Base-by-base conservation (phyloP, 352 stramenopile genomes). In the Globisporangium rhizosaccharum region DNA sequence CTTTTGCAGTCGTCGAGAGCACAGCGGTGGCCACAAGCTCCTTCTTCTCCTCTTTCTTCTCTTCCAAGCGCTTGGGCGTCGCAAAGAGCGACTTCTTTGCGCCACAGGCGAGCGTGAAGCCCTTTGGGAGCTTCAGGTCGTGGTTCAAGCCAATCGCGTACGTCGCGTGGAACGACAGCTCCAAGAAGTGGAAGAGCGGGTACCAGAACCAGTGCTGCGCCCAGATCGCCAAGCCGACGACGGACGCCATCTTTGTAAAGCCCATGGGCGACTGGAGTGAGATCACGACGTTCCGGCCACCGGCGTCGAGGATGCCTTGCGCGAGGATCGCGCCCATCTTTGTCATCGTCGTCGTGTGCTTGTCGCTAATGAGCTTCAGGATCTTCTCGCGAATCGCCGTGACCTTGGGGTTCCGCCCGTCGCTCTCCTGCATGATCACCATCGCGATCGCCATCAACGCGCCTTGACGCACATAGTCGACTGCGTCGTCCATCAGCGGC, bases 181-280 rank as follows among this genome's bases (percentile, higher is more conserved):
- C 96, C 39, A 99, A 72, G 70, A 99, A 99, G 76, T 99, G 96
- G 79, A 98, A 97, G 56, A 99, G 87, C 39, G 97, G 97, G 75
- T 99, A 99, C 97, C 97, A 99, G 72, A 99, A 99, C 97, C 97
- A 99, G 68, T 99, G 96, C 79, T 99, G 97, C 33, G 96, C 83
- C 93, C 95, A 99, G 44, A 99, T 76, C 5, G 92, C 94, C 33
- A 99, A 68, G 37, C 97, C 97, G 10, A 99, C 94, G 7, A 98
- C 96, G 45, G 89, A 93, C 4, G 85, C 93, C 90, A 98, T 98
- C 80, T 99, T 99, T 3, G 94, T 98, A 66, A 99, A 99, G 58
- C 97, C 97, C 57, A 90, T 97, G 57, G 96, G 83, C 26, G 94
- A 99, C 70, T 97, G 90, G 60, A 99, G 79, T 10, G 83, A 94